A percentile compares a stretch with the other conserved stretches of the same genome.
phyloP scores from a whole-genome alignment of 2,329 filamentous ascomycete genomes.

The Pseudogymnoascus sp. region DNA sequence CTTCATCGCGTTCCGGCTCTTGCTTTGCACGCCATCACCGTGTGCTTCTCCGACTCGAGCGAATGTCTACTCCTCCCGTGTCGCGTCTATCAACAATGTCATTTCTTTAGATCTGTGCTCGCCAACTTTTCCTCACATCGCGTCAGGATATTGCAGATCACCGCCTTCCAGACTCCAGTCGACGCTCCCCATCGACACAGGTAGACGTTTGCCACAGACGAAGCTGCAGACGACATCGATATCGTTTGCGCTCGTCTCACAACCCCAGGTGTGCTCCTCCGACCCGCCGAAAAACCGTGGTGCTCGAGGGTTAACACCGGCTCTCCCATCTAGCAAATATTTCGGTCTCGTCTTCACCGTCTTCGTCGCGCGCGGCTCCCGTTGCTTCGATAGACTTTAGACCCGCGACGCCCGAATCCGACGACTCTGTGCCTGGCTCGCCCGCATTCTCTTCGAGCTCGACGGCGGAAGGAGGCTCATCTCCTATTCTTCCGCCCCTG shows the following conservation, averaged over 20 bases:
- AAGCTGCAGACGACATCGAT: conserved; percentile 50
- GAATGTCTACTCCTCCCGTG: conserved; percentile 18
- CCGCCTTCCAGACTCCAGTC: conserved; percentile 3
- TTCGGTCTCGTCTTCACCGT: conserved; percentile 29
- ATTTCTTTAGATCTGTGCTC: conserved; percentile 21
- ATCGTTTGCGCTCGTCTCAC: conserved; percentile 59
- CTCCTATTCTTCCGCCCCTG: conserved; percentile 51
- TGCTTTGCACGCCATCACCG: conserved; percentile 13
- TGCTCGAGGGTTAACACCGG: conserved; percentile 8
- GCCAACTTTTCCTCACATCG: conserved; percentile 11
- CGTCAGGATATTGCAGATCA: conserved; percentile 8
- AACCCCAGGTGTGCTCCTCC: conserved; percentile 36
- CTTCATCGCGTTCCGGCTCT: neutral
- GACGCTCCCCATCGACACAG: conserved; percentile 9
- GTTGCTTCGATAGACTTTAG: conserved; percentile 52
- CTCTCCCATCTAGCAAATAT: conserved; percentile 17
- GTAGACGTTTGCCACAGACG: conserved; percentile 25
- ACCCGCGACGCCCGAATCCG: conserved; percentile 10
- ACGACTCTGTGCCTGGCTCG: conserved; percentile 32
- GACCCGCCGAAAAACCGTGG: neutral
- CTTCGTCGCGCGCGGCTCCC: conserved; percentile 46
- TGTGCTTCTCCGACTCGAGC: conserved; percentile 21
- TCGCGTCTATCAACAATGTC: conserved; percentile 20
- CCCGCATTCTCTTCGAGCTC: conserved; percentile 55
- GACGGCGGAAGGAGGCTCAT: conserved; percentile 50